These are phyloP conservation scores for Solanum gracilifrons DNA, from an alignment of 257 asterid species.

Conservation along the genomic window DNA sequence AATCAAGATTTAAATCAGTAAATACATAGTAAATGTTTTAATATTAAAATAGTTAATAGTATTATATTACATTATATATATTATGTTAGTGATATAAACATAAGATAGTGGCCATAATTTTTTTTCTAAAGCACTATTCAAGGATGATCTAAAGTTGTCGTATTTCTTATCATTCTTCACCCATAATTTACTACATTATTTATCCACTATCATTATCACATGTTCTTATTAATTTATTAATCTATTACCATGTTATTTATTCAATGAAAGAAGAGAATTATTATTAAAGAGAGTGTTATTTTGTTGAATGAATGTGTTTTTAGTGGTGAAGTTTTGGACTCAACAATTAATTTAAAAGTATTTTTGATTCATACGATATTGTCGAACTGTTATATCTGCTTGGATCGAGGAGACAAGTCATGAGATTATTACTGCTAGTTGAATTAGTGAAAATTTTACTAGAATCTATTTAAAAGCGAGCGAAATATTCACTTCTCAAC, in stretches of 20 bases:
- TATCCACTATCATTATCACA: background rate
- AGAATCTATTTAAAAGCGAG: background rate
- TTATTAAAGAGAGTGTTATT: background rate
- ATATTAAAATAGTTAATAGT: background rate
- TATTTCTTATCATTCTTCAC: background rate
- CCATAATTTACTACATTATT: background rate
- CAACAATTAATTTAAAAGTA: background rate
- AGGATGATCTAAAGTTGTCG: background rate
- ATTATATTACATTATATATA: background rate
- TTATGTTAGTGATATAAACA: background rate
- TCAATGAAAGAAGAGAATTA: background rate
- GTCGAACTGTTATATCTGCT: background rate
- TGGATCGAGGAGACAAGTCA: background rate
- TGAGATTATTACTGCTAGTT: background rate
- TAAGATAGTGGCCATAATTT: background rate
- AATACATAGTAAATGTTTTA: background rate
- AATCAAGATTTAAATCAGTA: background rate
- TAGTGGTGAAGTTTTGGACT: background rate
- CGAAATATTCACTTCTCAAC: background rate
- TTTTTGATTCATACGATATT: too few relatives aligned
- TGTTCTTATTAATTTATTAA: background rate
- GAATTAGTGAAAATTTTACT: too few relatives aligned
- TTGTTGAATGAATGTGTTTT: background rate
- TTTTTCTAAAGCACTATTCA: background rate
- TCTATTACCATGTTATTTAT: background rate